Percentiles rank a stretch among this genome's conserved stretches.
phyloP scores from a whole-genome alignment of 768 basidiomycete genomes.

The Phylloporus rhodoxanthus region DNA sequence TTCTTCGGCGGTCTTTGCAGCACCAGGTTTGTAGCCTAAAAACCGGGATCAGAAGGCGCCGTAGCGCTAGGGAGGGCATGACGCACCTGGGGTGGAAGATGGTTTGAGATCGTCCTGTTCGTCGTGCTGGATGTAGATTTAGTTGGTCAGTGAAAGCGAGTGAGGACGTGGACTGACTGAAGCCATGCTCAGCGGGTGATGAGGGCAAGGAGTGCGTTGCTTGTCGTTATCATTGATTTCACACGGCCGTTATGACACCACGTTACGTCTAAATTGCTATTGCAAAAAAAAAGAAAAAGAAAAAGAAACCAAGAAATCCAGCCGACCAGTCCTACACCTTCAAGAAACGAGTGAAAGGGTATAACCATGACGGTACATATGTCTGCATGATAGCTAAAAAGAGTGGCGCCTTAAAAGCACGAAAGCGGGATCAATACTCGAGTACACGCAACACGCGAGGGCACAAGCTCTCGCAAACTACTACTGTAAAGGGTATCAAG shows the following conservation, averaged over 20 bases:
- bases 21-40: constrained; percentile 69
- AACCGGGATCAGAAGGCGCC: constrained; percentile 18
- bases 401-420: constrained; percentile 23
- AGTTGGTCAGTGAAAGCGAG: neutral
- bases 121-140: constrained; percentile 36
- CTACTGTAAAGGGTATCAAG: constrained; percentile 21
- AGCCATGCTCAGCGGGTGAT: constrained; percentile 42
- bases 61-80: neutral
- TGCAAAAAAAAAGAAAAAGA: constrained; percentile 11
- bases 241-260: constrained; percentile 39
- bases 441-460: constrained; percentile 3
- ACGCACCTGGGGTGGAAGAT: constrained; percentile 58
- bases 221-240: constrained; percentile 49
- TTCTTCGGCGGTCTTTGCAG: constrained; percentile 70
- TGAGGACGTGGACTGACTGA: constrained; percentile 35
- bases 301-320: constrained; percentile 14
- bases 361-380: constrained; percentile 21
- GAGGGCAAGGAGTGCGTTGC: constrained; percentile 9
- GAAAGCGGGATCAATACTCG: constrained; percentile 8
- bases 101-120: constrained; percentile 71
- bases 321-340: constrained; percentile 17
- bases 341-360: constrained; percentile 27
- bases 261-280: constrained; percentile 21
- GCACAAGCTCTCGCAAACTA: neutral
- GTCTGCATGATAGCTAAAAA: constrained; percentile 17